Percentiles rank a stretch among this genome's conserved stretches.
Conservation (phyloP, 2,329 filamentous ascomycete genomes). For the Leptosphaerulina australis region DNA sequence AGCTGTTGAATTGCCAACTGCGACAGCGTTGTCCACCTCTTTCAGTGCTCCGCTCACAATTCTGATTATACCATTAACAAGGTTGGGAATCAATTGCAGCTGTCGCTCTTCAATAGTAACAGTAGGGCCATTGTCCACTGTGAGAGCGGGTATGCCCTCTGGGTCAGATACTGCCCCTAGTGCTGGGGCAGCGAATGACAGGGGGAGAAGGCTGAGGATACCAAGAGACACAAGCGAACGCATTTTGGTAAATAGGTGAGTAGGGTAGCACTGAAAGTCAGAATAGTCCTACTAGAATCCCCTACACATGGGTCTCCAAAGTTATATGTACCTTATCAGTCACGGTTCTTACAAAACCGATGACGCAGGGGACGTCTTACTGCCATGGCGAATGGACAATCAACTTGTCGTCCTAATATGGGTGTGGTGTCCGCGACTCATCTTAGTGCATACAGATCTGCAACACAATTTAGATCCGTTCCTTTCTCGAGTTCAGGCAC, state of each 20-base stretch:
- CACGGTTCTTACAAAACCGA: neutral
- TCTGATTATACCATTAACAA: slow-evolving; percentile 15
- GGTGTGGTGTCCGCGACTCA: neutral
- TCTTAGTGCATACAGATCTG: slow-evolving; percentile 9
- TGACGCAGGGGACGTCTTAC: slow-evolving; percentile 1
- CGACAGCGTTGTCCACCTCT: slow-evolving; percentile 22
- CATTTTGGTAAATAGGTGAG: slow-evolving; percentile 9
- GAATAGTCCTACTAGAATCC: neutral
- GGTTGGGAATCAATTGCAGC: slow-evolving; percentile 16
- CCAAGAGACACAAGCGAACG: slow-evolving; percentile 18
- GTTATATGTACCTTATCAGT: neutral
- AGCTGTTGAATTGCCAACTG: slow-evolving; percentile 18
- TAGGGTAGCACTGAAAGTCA: neutral
- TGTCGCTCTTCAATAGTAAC: slow-evolving; percentile 23
- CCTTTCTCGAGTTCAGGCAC: neutral
- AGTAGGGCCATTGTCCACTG: slow-evolving; percentile 1
- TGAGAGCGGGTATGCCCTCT: slow-evolving; percentile 11
- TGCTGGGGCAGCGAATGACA: slow-evolving; percentile 16
- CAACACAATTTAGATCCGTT: slow-evolving; percentile 2
- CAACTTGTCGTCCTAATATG: neutral
- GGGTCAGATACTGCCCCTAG: slow-evolving; percentile 4
- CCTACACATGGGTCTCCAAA: neutral
- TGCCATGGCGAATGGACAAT: neutral
- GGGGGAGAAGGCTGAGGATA: slow-evolving; percentile 19
- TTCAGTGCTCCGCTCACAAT: slow-evolving; percentile 19